Conservation (phyloP, 2,329 filamentous ascomycete genomes). For the Fusarium continuum region DNA sequence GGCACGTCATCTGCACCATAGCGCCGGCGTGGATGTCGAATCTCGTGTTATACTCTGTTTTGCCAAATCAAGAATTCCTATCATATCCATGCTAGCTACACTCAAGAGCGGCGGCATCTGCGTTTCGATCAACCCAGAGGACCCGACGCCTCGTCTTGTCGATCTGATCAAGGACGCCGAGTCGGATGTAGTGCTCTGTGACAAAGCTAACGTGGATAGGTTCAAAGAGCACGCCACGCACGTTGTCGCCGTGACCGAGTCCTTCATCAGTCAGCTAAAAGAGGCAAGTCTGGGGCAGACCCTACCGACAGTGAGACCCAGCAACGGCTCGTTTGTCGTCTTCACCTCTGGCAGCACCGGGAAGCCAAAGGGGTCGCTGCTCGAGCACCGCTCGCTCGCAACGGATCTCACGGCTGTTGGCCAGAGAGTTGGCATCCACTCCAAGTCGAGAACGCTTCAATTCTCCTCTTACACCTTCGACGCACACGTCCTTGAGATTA, state of each 20-base stretch:
- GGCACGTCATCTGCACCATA: neutral
- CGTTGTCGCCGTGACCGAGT: neutral
- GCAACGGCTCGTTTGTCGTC: neutral
- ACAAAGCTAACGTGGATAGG: neutral
- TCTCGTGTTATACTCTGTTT: neutral
- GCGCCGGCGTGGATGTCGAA: neutral
- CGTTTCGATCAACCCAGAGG: neutral
- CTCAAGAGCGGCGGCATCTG: neutral
- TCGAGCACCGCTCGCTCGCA: neutral
- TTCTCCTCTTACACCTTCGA: neutral
- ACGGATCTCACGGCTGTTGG: neutral
- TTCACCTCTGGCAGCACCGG: neutral
- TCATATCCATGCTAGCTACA: neutral
- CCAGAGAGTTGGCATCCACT: neutral
- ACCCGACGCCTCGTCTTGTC: neutral
- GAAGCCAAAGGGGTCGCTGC: neutral
- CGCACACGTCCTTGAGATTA: neutral
- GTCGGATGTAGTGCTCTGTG: neutral
- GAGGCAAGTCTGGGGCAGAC: neutral
- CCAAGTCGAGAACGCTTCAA: neutral
- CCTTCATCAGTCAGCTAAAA: neutral
- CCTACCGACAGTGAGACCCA: neutral
- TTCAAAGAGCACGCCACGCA: neutral
- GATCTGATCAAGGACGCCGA: neutral
- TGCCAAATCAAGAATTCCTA: neutral